These are phyloP conservation scores for Chamaecrista fasciculata DNA, from an alignment of 306 rosid species.

Conservation along the genomic window DNA sequence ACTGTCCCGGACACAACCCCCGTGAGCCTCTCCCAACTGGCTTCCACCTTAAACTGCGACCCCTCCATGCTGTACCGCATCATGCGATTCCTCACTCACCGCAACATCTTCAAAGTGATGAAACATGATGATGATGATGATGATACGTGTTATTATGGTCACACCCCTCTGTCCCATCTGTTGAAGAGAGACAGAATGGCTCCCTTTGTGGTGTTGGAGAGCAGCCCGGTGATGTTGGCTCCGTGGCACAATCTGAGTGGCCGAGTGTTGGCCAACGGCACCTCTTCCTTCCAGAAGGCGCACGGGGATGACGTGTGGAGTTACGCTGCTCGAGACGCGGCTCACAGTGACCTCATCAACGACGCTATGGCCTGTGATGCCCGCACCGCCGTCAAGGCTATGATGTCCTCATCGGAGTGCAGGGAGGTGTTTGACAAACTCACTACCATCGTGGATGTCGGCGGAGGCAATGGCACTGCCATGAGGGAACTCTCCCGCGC, in stretches of 20 bases:
- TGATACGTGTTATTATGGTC: constrained; percentile 11
- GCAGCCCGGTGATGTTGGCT: constrained; percentile 45
- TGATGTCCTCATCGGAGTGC: constrained; percentile 41
- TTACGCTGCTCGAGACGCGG: constrained; percentile 30
- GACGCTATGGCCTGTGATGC: constrained; percentile 70
- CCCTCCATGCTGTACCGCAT: constrained; percentile 38
- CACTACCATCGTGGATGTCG: constrained; percentile 62
- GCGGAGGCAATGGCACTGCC: constrained; percentile 67
- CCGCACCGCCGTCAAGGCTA: constrained; percentile 26
- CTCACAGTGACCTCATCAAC: constrained; percentile 44
- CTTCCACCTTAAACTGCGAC: constrained; percentile 44
- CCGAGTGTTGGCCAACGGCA: constrained; percentile 16
- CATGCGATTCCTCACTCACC: constrained; percentile 51
- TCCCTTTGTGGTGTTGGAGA: constrained; percentile 27
- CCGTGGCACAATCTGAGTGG: constrained; percentile 42
- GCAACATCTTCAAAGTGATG: constrained; percentile 57
- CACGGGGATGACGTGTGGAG: constrained; percentile 59
- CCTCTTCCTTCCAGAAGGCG: constrained; percentile 34
- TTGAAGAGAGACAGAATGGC: constrained; percentile 30
- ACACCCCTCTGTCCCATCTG: constrained; percentile 42
- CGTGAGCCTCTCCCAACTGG: constrained; percentile 49
- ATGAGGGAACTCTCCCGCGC: constrained; percentile 35
- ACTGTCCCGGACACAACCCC: constrained; percentile 52
- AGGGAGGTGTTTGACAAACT: constrained; percentile 46
- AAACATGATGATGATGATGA: no score